A percentile compares a stretch with the other conserved stretches of the same genome.
Conservation (phyloP, 108 stramenopile genomes). For the Discostella stelligeroides region DNA sequence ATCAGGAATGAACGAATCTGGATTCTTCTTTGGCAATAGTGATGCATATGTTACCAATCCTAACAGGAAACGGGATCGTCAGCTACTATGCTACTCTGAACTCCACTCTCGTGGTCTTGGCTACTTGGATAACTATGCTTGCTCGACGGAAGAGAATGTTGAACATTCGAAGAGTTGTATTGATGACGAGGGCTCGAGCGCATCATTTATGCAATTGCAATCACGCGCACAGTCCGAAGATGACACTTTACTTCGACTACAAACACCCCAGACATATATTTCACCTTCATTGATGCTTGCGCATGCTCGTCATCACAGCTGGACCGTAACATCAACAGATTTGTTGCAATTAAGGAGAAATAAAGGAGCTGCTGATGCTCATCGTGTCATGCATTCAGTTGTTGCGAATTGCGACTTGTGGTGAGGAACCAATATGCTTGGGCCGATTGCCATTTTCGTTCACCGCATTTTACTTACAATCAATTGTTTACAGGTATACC, state of each 20-base stretch:
- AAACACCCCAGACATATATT: slow-evolving; percentile 10
- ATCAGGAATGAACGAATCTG: slow-evolving; percentile 57
- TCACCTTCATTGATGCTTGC: slow-evolving; percentile 24
- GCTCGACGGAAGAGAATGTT: not conserved
- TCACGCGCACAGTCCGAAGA: slow-evolving; percentile 35
- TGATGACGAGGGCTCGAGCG: slow-evolving; percentile 7
- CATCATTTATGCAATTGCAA: slow-evolving; percentile 5
- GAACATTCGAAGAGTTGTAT: slow-evolving; percentile 22
- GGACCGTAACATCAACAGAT: not conserved
- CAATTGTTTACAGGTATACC: slow-evolving; percentile 20
- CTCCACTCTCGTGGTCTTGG: slow-evolving; percentile 41
- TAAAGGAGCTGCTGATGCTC: slow-evolving; percentile 7
- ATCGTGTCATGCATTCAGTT: slow-evolving; percentile 8
- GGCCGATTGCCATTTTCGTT: not conserved
- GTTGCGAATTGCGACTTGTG: slow-evolving; percentile 6
- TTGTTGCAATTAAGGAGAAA: slow-evolving; percentile 16
- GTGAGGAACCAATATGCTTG: slow-evolving; percentile 1
- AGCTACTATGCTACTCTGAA: slow-evolving; percentile 24
- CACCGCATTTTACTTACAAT: not conserved
- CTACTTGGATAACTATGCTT: slow-evolving; percentile 20
- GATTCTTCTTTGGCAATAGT: slow-evolving; percentile 62
- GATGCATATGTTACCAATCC: slow-evolving; percentile 62
- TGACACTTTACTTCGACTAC: slow-evolving; percentile 26
- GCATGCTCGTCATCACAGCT: slow-evolving; percentile 14
- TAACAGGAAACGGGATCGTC: slow-evolving; percentile 41